phyloP scores from a whole-genome alignment of 805 yeast genomes.

The Yueomyces sinensis region DNA sequence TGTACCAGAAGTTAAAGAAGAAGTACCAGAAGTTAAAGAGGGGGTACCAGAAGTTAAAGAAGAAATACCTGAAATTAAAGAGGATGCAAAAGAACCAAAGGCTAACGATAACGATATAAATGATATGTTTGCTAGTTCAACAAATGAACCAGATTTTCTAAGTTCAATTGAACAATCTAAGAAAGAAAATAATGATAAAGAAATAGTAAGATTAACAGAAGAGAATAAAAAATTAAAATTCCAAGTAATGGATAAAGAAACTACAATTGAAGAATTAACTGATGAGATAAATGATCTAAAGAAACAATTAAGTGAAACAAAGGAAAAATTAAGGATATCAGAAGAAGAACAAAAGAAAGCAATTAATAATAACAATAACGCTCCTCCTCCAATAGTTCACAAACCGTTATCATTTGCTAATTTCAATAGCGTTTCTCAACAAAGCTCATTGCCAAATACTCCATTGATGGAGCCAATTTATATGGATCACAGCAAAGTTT shows the following conservation, averaged over 20 bases:
- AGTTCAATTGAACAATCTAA: conserved; percentile 1
- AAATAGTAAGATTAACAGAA: background rate
- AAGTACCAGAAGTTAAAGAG: background rate
- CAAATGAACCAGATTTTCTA: background rate
- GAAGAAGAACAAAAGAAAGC: background rate
- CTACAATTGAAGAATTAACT: conserved; percentile 24
- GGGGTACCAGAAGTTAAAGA: background rate
- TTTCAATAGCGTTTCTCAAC: conserved; percentile 3
- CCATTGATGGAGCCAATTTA: conserved; percentile 6
- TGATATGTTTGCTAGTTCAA: too few relatives aligned
- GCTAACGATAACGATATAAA: conserved; percentile 1
- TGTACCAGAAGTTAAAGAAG: background rate
- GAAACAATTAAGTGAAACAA: conserved; percentile 13
- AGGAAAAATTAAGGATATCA: conserved; percentile 4
- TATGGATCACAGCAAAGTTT: conserved; percentile 33
- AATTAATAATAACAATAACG: background rate
- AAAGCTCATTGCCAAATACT: conserved; percentile 2
- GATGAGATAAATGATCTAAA: conserved; percentile 20
- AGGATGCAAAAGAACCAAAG: background rate
- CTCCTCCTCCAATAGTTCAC: background rate
- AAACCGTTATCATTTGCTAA: conserved; percentile 5
- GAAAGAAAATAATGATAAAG: conserved; percentile 2
- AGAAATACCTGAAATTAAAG: background rate
- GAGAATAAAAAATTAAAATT: background rate
- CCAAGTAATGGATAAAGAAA: conserved; percentile 19